Evolutionary conservation across 805 yeast genomes (phyloP), one percentile per base, ranked within the genome.

Genomic region (Saccharomycopsis microspora): DNA sequence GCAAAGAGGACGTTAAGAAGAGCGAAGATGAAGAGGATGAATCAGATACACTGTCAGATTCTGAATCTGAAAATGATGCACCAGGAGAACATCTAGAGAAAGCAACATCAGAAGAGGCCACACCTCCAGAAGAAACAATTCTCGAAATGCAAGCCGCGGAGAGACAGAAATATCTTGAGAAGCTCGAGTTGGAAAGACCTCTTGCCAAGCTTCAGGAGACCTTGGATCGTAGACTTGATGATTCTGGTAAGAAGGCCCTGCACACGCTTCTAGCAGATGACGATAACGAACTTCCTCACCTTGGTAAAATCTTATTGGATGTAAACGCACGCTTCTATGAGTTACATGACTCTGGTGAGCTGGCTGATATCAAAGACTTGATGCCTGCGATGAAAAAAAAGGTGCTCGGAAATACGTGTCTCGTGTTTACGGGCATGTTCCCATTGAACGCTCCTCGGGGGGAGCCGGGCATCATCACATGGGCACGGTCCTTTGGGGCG

Each of bases 401-500:
- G 49, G 88, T 88, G 1, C 77, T 90, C 50, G 63, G 71, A 29
- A 89, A 81, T 5, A 74, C 80, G 42, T 76, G 77, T 3, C 75
- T 93, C 47, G 71, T 90, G 19, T 82, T 93, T 55, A 83, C 95
- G 3, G 97, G 97, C 0, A 71, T 90, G n/a, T 72, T 93, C 28
- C 97, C 97, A 1, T 60, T 86, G n/a, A 74, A 78, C 47, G 65
- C 32, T n/a, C 27, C 38, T 34, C 33, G 85, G 11, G 80, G 82
- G 45, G 66, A 72, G 34, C 93, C 94, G 3, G 96, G 87, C 60
- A 85, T 93, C 41, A 96, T 89, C 1, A 77, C 82, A 28, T 90
- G 97, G 97, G 85, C 90, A 8, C 75, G 76, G 44, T 85, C 89
- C 47, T 90, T 90, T 70, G 98, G 98, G 1, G 97, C 96, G 0